Conservation (phyloP, 257 asterid genomes). For the Nicotiana paniculata region DNA sequence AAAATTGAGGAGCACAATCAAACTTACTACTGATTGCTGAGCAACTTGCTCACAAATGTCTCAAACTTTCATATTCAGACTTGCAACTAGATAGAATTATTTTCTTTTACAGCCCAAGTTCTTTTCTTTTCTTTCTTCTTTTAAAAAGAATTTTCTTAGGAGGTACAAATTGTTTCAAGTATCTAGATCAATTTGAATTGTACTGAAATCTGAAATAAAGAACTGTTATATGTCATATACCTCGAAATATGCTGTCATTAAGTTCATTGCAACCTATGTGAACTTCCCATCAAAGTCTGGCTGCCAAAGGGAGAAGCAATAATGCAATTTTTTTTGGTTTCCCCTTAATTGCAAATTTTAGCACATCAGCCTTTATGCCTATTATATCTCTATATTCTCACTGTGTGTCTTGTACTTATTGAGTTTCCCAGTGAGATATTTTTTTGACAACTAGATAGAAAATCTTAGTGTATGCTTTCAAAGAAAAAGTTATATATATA, state of each 20-base stretch:
- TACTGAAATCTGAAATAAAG: neutral
- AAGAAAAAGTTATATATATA: too few relatives aligned
- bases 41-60: neutral
- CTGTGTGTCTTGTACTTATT: neutral
- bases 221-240: neutral
- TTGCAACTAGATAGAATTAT: neutral
- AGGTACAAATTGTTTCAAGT: neutral
- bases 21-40: neutral
- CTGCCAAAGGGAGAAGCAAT: neutral
- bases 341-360: neutral
- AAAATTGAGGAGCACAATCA: neutral
- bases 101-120: neutral
- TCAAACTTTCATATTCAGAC: neutral
- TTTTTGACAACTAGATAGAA: neutral
- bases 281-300: neutral
- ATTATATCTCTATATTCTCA: neutral
- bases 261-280: neutral
- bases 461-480: neutral
- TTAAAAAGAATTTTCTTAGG: neutral
- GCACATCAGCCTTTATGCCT: neutral
- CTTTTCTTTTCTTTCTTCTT: too few relatives aligned
- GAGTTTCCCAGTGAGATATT: neutral
- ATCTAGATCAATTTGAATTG: neutral
- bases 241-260: neutral
- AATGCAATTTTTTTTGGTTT: neutral